phyloP scores from a whole-genome alignment of 495 filamentous ascomycete genomes.

The Neurospora africana region DNA sequence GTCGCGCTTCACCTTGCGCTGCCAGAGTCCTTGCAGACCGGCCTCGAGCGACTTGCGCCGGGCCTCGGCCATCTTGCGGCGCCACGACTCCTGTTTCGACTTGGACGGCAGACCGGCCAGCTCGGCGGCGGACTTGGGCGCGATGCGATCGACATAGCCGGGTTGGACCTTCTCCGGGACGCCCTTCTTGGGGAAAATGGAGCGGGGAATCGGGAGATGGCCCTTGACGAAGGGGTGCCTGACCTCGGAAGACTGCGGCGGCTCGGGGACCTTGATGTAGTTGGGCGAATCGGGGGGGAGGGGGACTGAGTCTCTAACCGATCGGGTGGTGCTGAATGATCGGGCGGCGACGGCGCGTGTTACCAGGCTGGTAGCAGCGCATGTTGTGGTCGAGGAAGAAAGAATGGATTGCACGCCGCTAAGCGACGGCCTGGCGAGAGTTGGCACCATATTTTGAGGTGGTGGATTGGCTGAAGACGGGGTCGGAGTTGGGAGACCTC shows the following conservation, averaged over 20 bases:
- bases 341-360: constrained; percentile 5
- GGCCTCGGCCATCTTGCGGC: constrained; percentile 23
- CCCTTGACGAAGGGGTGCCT: constrained; percentile 27
- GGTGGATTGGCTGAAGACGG: constrained; percentile 7
- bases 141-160: constrained; percentile 19
- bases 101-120: constrained; percentile 12
- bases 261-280: constrained; percentile 35
- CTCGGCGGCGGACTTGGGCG: constrained; percentile 18
- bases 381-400: constrained; percentile 48
- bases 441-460: constrained; percentile 10
- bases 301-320: not conserved
- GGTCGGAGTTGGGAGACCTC: not conserved
- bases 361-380: constrained; percentile 37
- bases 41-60: constrained; percentile 27
- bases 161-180: constrained; percentile 21
- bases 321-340: constrained; percentile 7
- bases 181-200: constrained; percentile 29
- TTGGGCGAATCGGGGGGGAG: constrained; percentile 37
- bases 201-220: constrained; percentile 35
- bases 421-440: constrained; percentile 9
- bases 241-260: constrained; percentile 30
- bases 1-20: constrained; percentile 23
- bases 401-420: constrained; percentile 15
- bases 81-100: constrained; percentile 23
- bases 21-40: constrained; percentile 29